Evolutionary conservation across 495 filamentous ascomycete genomes (phyloP).

Genomic region (Xylaria castorea): DNA sequence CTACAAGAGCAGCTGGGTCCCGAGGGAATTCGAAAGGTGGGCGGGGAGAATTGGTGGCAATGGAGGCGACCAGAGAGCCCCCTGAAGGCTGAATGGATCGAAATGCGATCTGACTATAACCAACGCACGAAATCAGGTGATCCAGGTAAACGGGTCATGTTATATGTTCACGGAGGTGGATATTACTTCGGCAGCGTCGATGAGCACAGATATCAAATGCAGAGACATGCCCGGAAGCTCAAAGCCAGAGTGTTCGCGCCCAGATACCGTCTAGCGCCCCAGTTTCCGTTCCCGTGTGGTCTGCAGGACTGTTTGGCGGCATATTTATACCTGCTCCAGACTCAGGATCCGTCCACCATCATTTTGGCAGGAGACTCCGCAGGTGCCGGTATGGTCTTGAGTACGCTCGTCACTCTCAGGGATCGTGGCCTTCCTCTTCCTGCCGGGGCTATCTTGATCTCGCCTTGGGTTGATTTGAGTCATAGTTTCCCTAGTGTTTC

Average conservation of each 20-base stretch:
- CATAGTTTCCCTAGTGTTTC: slow-evolving; percentile 93
- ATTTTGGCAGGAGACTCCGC: slow-evolving; percentile 88
- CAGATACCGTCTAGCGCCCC: slow-evolving; percentile 85
- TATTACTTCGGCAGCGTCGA: slow-evolving; percentile 87
- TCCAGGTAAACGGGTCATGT: slow-evolving; percentile 76
- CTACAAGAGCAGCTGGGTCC: slow-evolving; percentile 76
- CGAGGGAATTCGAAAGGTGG: slow-evolving; percentile 73
- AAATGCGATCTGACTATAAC: slow-evolving; percentile 85
- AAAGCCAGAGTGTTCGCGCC: slow-evolving; percentile 89
- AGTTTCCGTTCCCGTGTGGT: slow-evolving; percentile 94
- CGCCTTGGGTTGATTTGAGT: slow-evolving; percentile 92
- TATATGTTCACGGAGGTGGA: slow-evolving; percentile 85
- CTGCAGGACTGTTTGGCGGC: slow-evolving; percentile 86
- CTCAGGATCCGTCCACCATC: slow-evolving; percentile 78
- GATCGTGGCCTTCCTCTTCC: slow-evolving; percentile 83
- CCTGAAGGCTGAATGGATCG: slow-evolving; percentile 89
- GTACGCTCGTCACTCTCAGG: slow-evolving; percentile 78
- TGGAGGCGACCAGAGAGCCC: slow-evolving; percentile 72
- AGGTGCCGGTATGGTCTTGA: slow-evolving; percentile 84
- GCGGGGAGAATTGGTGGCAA: slow-evolving; percentile 91
- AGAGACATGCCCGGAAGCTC: slow-evolving; percentile 91
- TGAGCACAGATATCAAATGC: slow-evolving; percentile 94
- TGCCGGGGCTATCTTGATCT: slow-evolving; percentile 87
- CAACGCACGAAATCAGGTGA: slow-evolving; percentile 66
- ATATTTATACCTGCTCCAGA: slow-evolving; percentile 79